Base-by-base conservation (phyloP, 2,329 filamentous ascomycete genomes). In the Cadophora malorum region DNA sequence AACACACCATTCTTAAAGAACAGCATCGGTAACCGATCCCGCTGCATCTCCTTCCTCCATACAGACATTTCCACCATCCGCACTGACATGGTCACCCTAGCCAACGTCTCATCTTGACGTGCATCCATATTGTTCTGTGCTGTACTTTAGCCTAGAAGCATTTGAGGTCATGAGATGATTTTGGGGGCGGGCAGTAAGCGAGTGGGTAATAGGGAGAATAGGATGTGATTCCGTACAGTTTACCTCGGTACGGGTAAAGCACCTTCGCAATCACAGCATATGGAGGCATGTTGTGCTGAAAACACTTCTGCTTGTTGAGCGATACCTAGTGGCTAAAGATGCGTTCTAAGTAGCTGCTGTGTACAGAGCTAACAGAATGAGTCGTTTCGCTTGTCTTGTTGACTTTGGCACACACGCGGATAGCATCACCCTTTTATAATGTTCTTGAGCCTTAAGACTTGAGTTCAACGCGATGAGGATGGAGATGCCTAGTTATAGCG, bases 151-250 rank as follows among this genome's bases (percentile, higher is more conserved):
- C 35, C 35, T 47, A 60, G 58, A 25, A 28, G 35, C 9, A 16
- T 10, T 52, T 19, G 31, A 60, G 58, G 58, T 60, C 21, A 60
- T 60, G 58, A 47, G 21, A 47, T 60, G 35, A 28, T 28, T 45
- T 47, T 60, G 58, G 41, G 58, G 21, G 58, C 58, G 58, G 58
- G n/a, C 28, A n/a, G 41, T 31, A 45, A 47, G 35, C 58, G 58
- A 60, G 31, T 47, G 38, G 58, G 58, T 60, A 60, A 60, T 35
- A 56, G 53, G 53, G 53, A 60, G n/a, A 59, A 59, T 47, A n/a
- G 6, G 21, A 45, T 47, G 41, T 21, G n/a, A 19, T 4, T 60
- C 21, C 23, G 58, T 47, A 12, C 1, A n/a, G 7, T 4, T 60
- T n/a, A 38, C 31, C 35, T 53, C 23, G n/a, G 28, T 23, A 28